A percentile compares a stretch with the other conserved stretches of the same genome.
Conservation (phyloP, 2,329 filamentous ascomycete genomes). For the Arthrobotrys conoides region DNA sequence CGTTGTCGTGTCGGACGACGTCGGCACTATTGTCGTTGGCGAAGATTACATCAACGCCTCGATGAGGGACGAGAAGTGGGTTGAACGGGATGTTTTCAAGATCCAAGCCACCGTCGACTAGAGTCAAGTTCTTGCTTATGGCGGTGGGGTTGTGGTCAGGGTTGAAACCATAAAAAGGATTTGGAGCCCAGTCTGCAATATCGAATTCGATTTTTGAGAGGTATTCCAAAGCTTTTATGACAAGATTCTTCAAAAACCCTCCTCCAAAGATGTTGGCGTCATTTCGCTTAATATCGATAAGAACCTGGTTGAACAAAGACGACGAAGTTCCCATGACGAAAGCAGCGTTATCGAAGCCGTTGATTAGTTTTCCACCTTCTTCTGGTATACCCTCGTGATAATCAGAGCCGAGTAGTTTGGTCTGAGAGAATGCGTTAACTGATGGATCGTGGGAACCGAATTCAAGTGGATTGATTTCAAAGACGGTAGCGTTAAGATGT, state of each 20-base stretch:
- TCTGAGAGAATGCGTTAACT: constrained; percentile 78
- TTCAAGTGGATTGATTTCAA: constrained; percentile 84
- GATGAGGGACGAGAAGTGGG: constrained; percentile 80
- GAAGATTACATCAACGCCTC: constrained; percentile 83
- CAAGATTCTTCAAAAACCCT: constrained; percentile 69
- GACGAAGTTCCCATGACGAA: constrained; percentile 89
- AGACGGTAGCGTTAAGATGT: constrained; percentile 80
- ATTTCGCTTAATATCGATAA: constrained; percentile 75
- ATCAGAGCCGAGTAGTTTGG: constrained; percentile 80
- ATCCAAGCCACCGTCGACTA: constrained; percentile 85
- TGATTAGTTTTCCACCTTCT: constrained; percentile 74
- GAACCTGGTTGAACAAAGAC: constrained; percentile 84
- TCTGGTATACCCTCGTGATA: constrained; percentile 75
- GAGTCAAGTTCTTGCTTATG: constrained; percentile 72
- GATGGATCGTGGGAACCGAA: constrained; percentile 83
- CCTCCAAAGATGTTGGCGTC: constrained; percentile 67
- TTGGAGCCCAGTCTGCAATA: constrained; percentile 80
- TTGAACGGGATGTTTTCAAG: constrained; percentile 83
- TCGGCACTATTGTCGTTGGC: constrained; percentile 84
- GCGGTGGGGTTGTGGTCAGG: constrained; percentile 74
- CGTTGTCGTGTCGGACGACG: constrained; percentile 67
- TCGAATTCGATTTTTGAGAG: constrained; percentile 77
- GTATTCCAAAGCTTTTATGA: constrained; percentile 71
- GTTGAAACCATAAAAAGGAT: constrained; percentile 80
- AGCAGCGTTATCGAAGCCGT: constrained; percentile 85